Evolutionary conservation across 192 early-diverging fungal genomes (phyloP), one percentile per base, ranked within the genome.

Genomic region (Mortierella alpina): DNA sequence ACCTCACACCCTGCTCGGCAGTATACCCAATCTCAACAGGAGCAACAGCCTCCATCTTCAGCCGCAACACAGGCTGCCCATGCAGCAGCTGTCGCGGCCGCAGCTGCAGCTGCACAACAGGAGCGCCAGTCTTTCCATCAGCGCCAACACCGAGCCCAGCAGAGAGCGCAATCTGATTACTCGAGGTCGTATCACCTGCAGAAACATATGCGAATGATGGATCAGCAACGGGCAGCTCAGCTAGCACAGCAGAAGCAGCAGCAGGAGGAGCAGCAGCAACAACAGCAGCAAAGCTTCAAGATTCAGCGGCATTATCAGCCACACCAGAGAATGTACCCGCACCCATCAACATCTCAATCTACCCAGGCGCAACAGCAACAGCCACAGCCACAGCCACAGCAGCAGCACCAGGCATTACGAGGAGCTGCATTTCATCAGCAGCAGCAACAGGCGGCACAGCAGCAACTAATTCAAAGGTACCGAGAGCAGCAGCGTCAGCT

Each of bases 201-300:
- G 17, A 75, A 75, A 13, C 73, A 75, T 22, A 68, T 75, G 73
- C 73, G 73, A 6, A 75, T 75, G 73, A 18, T 75, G 59, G 73
- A 75, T 18, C 73, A 75, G 31, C 73, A 75, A 18, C 73, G 73
- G 22, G 45, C 50, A 10, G 66, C 67, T 11, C 59, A 75, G 46
- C 23, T 71, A 13, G 42, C 59, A 6, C 58, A 60, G 20, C 47
- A 61, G n/a, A 48, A 71, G 23, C 68, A 60, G n/a, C 57, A 66
- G 48, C 59, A 59, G 57, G 66, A 59, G 49, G 69, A 69, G 12
- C 67, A 68, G 14, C 73, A 76, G 40, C 44, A 68, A 52, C 73
- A 69, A n/a, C 70, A 60, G 41, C 74, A 61, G 9, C 59, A 69
- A 45, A 22, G 48, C 13, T 42, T 51, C 48, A 69, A 59, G 55